Conservation (phyloP, 202 grass and related monocot genomes). For the Miscanthus sacchariflorus region DNA sequence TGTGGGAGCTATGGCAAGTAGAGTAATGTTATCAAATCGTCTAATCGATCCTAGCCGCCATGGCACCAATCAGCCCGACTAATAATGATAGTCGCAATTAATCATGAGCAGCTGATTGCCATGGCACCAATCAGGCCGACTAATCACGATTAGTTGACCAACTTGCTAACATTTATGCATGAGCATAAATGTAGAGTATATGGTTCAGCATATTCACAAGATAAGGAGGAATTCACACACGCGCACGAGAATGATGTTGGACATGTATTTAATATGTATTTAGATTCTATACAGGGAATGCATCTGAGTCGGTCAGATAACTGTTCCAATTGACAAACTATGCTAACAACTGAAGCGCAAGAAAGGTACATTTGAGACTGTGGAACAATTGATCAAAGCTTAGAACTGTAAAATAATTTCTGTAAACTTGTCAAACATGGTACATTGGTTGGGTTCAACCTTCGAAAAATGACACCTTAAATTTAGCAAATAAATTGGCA, state of each 20-base stretch:
- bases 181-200: background rate
- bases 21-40: background rate
- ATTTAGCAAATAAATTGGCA: too few relatives aligned
- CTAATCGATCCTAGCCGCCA: too few relatives aligned
- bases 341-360: background rate
- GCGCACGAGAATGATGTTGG: background rate
- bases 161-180: background rate
- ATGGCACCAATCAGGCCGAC: too few relatives aligned
- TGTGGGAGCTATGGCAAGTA: background rate
- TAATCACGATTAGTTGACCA: too few relatives aligned
- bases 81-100: too few relatives aligned
- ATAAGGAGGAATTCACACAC: background rate
- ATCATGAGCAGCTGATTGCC: too few relatives aligned
- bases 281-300: background rate
- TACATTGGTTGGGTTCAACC: too few relatives aligned
- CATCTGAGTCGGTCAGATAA: background rate
- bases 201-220: background rate
- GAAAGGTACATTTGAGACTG: background rate
- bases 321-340: background rate
- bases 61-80: too few relatives aligned
- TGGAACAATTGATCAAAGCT: background rate
- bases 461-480: too few relatives aligned
- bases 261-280: conserved; percentile 16
- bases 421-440: too few relatives aligned
- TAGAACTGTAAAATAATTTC: background rate